Base-by-base conservation (phyloP, 495 filamentous ascomycete species). In the Penicillium nucicola region DNA sequence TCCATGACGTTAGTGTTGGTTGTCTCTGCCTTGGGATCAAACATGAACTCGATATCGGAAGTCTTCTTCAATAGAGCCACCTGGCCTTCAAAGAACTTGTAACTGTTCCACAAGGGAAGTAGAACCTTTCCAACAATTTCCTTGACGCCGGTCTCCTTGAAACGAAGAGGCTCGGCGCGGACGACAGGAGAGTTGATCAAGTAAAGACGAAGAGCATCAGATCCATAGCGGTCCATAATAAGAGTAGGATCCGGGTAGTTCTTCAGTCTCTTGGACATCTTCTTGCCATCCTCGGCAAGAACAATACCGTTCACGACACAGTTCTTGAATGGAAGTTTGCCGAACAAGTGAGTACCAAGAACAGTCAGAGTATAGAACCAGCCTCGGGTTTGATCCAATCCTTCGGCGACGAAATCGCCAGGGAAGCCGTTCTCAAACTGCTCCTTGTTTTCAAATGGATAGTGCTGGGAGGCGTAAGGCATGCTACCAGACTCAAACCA, bases 181-280 rank as follows among this genome's bases (percentile, higher is more conserved):
- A 98, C 93, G 30, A 97, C 95, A 0, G 93, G 93, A 1, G 92
- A 97, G 68, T 97, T 97, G 75, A 97, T 97, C 54, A 98, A 78
- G 62, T 97, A 97, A 5, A 98, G 78, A 45, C 93, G 85, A 23
- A 98, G 81, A 25, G 93, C 93, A 72, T 98, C 93, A 5, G 92
- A 90, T 18, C 93, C 93, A 60, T 96, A 96, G 48, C 85, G 84
- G 39, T 86, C 68, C 78, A 98, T 96, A 56, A 98, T 80, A 15
- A 90, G 64, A 30, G 71, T 71, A 10, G 95, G 93, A 61, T 97
- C 95, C 8, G 95, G 95, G 65, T 97, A 98, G 68, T 98, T 98
- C 76, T 97, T 93, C 33, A 96, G 75, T 34, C 95, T 82, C 76
- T 98, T 98, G 1, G 92, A 97, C 93, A 98, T 98, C 76, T 98